These are phyloP conservation scores for Gossypium ekmanianum DNA, from an alignment of 345 rosid species.

Conservation along the genomic window DNA sequence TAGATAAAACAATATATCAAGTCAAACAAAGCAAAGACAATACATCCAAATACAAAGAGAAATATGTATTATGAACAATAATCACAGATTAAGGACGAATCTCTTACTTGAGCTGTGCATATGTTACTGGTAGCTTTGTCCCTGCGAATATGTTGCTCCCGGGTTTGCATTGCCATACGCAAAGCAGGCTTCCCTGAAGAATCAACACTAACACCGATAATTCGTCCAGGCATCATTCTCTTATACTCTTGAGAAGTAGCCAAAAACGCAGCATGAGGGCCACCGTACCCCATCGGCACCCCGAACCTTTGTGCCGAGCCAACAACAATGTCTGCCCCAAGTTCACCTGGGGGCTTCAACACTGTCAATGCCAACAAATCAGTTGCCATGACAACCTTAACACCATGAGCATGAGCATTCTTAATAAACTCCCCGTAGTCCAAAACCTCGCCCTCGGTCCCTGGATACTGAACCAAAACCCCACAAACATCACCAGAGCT, in stretches of 20 bases:
- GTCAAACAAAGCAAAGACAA: slow-evolving; percentile 21
- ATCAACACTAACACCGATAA: slow-evolving; percentile 93
- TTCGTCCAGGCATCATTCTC: slow-evolving; percentile 98
- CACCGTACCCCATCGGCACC: slow-evolving; percentile 98
- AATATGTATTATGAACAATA: not conserved
- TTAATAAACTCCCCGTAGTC: slow-evolving; percentile 84
- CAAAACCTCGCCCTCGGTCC: slow-evolving; percentile 89
- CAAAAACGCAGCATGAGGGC: slow-evolving; percentile 96
- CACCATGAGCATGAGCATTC: slow-evolving; percentile 88
- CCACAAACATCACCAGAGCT: slow-evolving; percentile 90
- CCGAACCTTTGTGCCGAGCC: slow-evolving; percentile 98
- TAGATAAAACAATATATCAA: slow-evolving; percentile 29
- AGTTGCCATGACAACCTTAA: slow-evolving; percentile 93
- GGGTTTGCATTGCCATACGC: slow-evolving; percentile 99
- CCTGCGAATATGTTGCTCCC: slow-evolving; percentile 98
- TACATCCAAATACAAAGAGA: not conserved
- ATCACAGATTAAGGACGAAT: not conserved
- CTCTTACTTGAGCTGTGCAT: slow-evolving; percentile 94
- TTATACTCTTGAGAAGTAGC: slow-evolving; percentile 99
- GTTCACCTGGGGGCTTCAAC: slow-evolving; percentile 98
- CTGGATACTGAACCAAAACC: slow-evolving; percentile 94
- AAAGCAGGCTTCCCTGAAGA: slow-evolving; percentile 87
- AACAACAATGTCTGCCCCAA: slow-evolving; percentile 90
- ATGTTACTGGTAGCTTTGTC: slow-evolving; percentile 99
- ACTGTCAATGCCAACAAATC: slow-evolving; percentile 90